Conservation (phyloP, 2,329 filamentous ascomycete species). For the Ampelomyces quisqualis region DNA sequence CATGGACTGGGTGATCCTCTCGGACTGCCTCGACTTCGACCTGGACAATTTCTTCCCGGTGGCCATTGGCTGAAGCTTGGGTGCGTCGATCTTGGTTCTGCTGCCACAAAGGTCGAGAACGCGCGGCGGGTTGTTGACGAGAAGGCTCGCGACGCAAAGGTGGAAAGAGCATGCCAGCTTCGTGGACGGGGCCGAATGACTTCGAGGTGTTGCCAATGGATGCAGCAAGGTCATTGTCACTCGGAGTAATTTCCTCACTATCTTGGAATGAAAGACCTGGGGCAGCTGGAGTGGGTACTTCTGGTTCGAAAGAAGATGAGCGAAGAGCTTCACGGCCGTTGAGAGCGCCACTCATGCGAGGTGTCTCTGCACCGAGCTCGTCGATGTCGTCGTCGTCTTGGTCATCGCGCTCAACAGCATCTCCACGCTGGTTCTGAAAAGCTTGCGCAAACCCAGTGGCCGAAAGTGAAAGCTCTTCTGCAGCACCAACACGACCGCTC, state of each 20-base stretch:
- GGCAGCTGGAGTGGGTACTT: slow-evolving; percentile 3
- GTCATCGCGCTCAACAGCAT: slow-evolving; percentile 27
- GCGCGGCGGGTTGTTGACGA: background rate
- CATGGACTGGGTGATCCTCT: background rate
- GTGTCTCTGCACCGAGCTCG: slow-evolving; percentile 14
- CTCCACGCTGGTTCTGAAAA: slow-evolving; percentile 32
- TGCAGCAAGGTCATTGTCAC: slow-evolving; percentile 22
- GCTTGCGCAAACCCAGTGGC: slow-evolving; percentile 37
- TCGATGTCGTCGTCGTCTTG: slow-evolving; percentile 21
- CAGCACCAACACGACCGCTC: slow-evolving; percentile 34
- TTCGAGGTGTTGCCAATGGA: slow-evolving; percentile 35
- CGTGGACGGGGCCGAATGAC: slow-evolving; percentile 37
- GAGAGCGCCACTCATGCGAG: slow-evolving; percentile 16
- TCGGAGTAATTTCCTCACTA: slow-evolving; percentile 21
- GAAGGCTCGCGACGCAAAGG: background rate
- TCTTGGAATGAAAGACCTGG: slow-evolving; percentile 21
- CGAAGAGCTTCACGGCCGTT: slow-evolving; percentile 7
- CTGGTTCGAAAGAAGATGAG: slow-evolving; percentile 13
- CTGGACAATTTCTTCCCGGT: slow-evolving; percentile 1
- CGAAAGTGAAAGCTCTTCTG: slow-evolving; percentile 30
- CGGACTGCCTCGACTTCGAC: slow-evolving; percentile 1
- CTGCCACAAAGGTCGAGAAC: slow-evolving; percentile 2
- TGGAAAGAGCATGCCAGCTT: slow-evolving; percentile 33
- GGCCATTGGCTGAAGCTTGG: slow-evolving; percentile 2
- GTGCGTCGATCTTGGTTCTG: background rate